These are phyloP conservation scores for Ambrosia artemisiifolia DNA, from an alignment of 129 eudicot species.

Conservation along the genomic window DNA sequence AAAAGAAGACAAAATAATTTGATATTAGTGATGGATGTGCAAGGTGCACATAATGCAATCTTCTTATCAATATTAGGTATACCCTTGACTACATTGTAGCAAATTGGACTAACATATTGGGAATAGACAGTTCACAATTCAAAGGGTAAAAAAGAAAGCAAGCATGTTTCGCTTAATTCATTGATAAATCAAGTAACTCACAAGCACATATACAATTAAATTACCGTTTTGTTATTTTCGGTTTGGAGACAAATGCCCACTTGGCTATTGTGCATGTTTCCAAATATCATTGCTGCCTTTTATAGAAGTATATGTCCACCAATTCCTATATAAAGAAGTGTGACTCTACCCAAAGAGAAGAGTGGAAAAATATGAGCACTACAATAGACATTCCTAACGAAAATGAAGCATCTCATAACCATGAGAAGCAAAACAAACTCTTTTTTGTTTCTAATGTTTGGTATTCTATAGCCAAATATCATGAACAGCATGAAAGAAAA, in stretches of 20 bases:
- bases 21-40: conserved; percentile 2
- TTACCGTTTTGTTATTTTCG: conserved; percentile 4
- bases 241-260: conserved; percentile 27
- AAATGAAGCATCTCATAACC: conserved; percentile 29
- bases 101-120: conserved; percentile 11
- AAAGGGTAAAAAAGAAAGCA: conserved; percentile 10
- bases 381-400: conserved; percentile 38
- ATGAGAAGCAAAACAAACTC: conserved; percentile 36
- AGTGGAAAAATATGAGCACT: conserved; percentile 39
- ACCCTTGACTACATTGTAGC: background rate
- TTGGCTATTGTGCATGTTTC: conserved; percentile 28
- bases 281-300: conserved; percentile 8
- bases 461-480: conserved; percentile 28
- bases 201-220: conserved; percentile 7
- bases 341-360: conserved; percentile 27
- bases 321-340: conserved; percentile 25
- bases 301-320: conserved; percentile 27
- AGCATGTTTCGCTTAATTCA: conserved; percentile 25
- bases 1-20: background rate
- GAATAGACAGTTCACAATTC: conserved; percentile 18
- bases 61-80: conserved; percentile 26
- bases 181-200: background rate
- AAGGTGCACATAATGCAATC: conserved; percentile 10
- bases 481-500: conserved; percentile 27
- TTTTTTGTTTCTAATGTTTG: conserved; percentile 23